Conservation (phyloP, 495 filamentous ascomycete genomes). For the Tuber aestivum region DNA sequence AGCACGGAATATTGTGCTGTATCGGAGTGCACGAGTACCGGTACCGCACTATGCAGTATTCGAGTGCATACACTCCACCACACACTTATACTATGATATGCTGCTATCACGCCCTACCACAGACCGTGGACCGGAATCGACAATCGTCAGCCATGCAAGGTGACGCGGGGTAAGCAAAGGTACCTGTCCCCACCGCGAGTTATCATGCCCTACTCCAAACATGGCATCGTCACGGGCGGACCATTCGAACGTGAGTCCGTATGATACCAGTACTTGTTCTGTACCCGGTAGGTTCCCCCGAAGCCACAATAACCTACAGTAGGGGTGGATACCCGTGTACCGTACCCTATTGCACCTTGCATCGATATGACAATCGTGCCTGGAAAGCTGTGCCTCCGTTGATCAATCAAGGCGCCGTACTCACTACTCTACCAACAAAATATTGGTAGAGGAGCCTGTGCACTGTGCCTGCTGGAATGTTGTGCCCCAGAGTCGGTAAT, state of each 20-base stretch:
- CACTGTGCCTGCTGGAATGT: neutral
- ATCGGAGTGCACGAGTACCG: too few relatives aligned
- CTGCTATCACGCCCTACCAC: too few relatives aligned
- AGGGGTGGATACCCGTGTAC: neutral
- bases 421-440: neutral
- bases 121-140: neutral
- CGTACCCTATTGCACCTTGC: neutral
- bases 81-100: too few relatives aligned
- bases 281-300: neutral
- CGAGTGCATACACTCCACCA: neutral
- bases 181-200: neutral
- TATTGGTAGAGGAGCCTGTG: neutral
- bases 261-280: neutral
- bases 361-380: neutral
- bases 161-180: neutral
- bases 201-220: neutral
- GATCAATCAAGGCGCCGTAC: neutral
- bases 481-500: neutral
- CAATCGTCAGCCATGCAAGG: neutral
- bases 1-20: too few relatives aligned
- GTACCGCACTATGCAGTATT: too few relatives aligned
- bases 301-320: constrained; percentile 1
- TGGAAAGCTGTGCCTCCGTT: neutral
- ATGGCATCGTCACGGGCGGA: neutral
- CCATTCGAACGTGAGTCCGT: neutral